Conservation (phyloP, 208 protist genomes). For the Leishmania tarentolae region DNA sequence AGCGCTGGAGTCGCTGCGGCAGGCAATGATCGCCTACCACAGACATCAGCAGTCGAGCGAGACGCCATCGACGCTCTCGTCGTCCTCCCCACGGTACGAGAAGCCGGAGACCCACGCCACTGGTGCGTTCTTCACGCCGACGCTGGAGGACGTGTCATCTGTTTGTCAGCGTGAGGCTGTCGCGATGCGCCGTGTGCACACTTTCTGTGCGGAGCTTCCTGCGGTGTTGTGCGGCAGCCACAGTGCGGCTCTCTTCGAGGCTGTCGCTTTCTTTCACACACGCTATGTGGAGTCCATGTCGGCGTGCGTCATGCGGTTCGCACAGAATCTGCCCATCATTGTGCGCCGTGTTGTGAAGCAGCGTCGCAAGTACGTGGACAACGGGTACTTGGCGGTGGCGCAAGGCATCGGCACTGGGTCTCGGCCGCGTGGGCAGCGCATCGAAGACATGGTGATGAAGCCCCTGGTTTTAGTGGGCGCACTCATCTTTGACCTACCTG, state of each 20-base stretch:
- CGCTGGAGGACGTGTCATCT: slow-evolving; percentile 74
- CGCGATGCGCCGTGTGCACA: slow-evolving; percentile 63
- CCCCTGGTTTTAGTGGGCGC: slow-evolving; percentile 84
- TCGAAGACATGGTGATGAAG: slow-evolving; percentile 91
- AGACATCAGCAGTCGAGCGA: slow-evolving; percentile 21
- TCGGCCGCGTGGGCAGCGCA: slow-evolving; percentile 57
- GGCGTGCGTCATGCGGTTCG: slow-evolving; percentile 74
- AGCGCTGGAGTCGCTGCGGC: slow-evolving; percentile 57
- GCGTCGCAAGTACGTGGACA: slow-evolving; percentile 51
- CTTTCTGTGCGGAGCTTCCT: slow-evolving; percentile 74
- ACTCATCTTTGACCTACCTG: slow-evolving; percentile 64
- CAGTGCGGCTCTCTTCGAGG: slow-evolving; percentile 77
- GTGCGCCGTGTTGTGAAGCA: slow-evolving; percentile 79
- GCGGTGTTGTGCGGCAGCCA: slow-evolving; percentile 65
- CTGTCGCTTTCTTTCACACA: slow-evolving; percentile 80
- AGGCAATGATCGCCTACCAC: slow-evolving; percentile 62
- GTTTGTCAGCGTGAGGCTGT: slow-evolving; percentile 70
- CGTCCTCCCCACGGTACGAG: neutral
- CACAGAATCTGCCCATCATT: slow-evolving; percentile 80
- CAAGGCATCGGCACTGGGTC: slow-evolving; percentile 68
- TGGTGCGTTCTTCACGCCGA: slow-evolving; percentile 45
- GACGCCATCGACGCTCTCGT: neutral
- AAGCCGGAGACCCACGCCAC: neutral
- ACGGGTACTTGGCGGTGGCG: slow-evolving; percentile 35
- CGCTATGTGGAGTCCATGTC: slow-evolving; percentile 74